Evolutionary conservation across 805 yeast species (phyloP).

Genomic region (Cephaloascus fragrans): DNA sequence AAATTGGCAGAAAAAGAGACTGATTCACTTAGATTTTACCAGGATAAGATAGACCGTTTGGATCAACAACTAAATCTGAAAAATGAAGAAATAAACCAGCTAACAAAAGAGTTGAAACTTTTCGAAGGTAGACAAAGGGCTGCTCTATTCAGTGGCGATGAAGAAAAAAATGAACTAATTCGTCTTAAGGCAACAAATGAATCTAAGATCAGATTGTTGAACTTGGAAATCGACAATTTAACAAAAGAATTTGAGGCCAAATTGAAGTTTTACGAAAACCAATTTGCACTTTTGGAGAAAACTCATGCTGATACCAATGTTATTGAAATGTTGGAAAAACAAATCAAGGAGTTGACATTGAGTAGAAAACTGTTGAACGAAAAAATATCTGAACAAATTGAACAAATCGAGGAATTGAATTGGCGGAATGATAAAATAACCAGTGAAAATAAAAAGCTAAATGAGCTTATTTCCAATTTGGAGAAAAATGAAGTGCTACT

Average conservation of each 20-base stretch:
- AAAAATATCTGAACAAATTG: constrained; percentile 12
- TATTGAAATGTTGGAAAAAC: constrained; percentile 19
- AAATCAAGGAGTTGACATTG: constrained; percentile 20
- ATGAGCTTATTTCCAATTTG: constrained; percentile 13
- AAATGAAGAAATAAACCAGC: background rate
- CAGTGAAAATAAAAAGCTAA: constrained; percentile 16
- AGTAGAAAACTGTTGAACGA: constrained; percentile 14
- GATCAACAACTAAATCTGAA: background rate
- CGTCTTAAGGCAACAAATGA: constrained; percentile 27
- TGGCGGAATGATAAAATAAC: constrained; percentile 11
- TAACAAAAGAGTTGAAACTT: background rate
- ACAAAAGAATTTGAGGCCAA: constrained; percentile 25
- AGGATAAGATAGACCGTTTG: background rate
- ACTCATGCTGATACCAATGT: constrained; percentile 8
- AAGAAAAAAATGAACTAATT: constrained; percentile 22
- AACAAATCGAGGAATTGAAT: constrained; percentile 11
- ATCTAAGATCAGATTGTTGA: constrained; percentile 22
- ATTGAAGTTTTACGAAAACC: constrained; percentile 18
- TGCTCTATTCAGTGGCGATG: constrained; percentile 15
- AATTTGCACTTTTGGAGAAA: constrained; percentile 13
- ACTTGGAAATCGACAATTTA: constrained; percentile 25
- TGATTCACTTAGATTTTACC: background rate
- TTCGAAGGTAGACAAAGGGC: background rate
- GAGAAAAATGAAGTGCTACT: constrained; percentile 20
- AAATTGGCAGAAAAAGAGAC: background rate